phyloP scores from a whole-genome alignment of 2,329 filamentous ascomycete genomes.

The Graphilbum fragrans region DNA sequence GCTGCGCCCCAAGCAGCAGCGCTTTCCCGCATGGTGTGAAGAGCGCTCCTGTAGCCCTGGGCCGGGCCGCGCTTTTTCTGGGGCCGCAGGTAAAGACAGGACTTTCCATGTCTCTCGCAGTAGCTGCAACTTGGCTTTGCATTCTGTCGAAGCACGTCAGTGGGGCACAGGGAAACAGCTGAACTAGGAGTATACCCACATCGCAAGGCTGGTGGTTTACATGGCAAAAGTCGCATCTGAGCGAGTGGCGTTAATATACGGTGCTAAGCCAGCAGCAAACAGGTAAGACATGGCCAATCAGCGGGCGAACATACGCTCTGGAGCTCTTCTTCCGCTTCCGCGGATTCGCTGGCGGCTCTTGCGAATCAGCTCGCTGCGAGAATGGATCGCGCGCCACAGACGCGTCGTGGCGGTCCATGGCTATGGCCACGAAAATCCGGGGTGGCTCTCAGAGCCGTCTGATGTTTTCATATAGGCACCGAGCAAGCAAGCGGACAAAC shows the following conservation, averaged over 20 bases:
- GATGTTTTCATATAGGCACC: no score
- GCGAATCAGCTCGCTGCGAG: constrained; percentile 3
- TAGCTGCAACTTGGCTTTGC: constrained; percentile 32
- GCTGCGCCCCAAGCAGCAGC: constrained; percentile 25
- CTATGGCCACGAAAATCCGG: constrained; percentile 1
- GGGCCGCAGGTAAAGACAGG: constrained; percentile 23
- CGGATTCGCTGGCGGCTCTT: constrained; percentile 17
- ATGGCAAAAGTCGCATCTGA: constrained; percentile 33
- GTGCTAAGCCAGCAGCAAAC: neutral
- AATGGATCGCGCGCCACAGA: constrained; percentile 7
- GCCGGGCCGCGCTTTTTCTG: constrained; percentile 25
- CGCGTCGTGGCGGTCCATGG: constrained; percentile 8
- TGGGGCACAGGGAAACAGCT: neutral
- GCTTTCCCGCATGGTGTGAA: constrained; percentile 25
- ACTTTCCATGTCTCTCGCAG: constrained; percentile 26
- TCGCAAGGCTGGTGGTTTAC: constrained; percentile 35
- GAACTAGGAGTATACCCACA: constrained; percentile 6
- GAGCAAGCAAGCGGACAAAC: no score
- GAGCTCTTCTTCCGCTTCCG: constrained; percentile 24
- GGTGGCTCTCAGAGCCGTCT: no score
- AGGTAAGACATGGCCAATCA: neutral
- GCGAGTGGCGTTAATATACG: neutral
- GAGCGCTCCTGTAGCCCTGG: constrained; percentile 24
- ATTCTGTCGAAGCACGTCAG: constrained; percentile 15
- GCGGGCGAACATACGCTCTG: constrained; percentile 15